These are phyloP conservation scores for Fusarium incarnatum DNA, from an alignment of 2,329 filamentous ascomycete genomes.

Conservation along the genomic window DNA sequence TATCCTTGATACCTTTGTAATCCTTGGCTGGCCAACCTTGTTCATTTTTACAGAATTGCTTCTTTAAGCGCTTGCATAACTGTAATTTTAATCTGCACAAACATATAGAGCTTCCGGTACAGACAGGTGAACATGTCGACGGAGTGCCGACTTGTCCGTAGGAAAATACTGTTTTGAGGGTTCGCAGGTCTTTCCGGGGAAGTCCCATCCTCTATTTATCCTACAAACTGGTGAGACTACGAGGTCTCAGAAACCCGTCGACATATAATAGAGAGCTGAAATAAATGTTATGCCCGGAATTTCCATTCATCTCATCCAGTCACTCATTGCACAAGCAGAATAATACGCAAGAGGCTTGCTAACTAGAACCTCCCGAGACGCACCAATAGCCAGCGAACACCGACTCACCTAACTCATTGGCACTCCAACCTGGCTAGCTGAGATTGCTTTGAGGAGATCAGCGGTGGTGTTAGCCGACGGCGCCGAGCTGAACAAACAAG, in stretches of 20 bases:
- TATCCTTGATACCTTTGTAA: background rate
- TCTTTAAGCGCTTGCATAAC: background rate
- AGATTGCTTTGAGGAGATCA: background rate
- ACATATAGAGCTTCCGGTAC: background rate
- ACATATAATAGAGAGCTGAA: background rate
- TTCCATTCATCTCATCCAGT: background rate
- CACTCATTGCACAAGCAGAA: background rate
- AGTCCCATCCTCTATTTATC: background rate
- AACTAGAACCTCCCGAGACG: background rate
- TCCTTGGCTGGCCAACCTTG: background rate
- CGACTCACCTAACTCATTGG: background rate
- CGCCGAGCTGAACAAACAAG: background rate
- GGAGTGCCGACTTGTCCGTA: no score
- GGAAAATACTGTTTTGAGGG: background rate
- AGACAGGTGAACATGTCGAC: no score
- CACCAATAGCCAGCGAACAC: background rate
- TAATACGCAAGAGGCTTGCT: background rate
- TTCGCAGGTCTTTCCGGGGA: background rate
- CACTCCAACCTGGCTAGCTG: background rate
- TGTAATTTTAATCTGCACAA: no score
- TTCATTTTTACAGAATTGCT: background rate
- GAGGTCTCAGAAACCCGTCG: background rate
- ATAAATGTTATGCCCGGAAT: background rate
- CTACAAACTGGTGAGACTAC: accelerated
- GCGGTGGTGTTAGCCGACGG: background rate